phyloP scores from a whole-genome alignment of 208 protist species.

The Trypanosoma vivax region DNA sequence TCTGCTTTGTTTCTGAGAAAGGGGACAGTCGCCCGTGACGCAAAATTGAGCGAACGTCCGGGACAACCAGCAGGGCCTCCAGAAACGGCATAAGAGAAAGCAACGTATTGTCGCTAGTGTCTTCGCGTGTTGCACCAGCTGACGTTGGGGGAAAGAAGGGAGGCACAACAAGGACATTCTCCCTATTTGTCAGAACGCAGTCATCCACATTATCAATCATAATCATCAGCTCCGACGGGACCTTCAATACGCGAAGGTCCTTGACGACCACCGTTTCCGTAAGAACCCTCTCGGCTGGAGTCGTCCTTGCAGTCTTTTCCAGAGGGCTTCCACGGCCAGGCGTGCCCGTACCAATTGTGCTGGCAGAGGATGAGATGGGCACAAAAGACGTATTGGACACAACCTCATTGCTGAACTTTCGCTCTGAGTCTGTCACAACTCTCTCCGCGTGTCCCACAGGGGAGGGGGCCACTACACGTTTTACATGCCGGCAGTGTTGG shows the following conservation, averaged over 20 bases:
- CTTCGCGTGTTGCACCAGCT: background rate
- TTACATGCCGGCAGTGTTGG: conserved; percentile 64
- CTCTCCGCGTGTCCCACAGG: background rate
- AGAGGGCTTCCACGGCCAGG: too few species aligned
- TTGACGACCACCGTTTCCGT: conserved; percentile 55
- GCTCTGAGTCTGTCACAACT: background rate
- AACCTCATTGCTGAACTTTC: background rate
- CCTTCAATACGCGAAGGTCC: conserved; percentile 75
- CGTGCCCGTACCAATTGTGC: too few species aligned
- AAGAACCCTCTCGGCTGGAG: too few species aligned
- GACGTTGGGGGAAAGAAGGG: conserved; percentile 62
- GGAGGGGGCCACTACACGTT: conserved; percentile 29
- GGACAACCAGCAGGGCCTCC: conserved; percentile 69
- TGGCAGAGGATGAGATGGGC: too few species aligned
- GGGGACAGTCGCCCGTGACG: conserved; percentile 28
- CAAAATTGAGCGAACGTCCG: conserved; percentile 77
- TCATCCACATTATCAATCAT: conserved; percentile 86
- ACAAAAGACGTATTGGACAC: background rate
- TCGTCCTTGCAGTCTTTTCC: too few species aligned
- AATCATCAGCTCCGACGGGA: conserved; percentile 75
- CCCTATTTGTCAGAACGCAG: conserved; percentile 65
- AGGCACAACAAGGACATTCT: conserved; percentile 74
- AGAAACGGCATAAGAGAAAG: conserved; percentile 66
- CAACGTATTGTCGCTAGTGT: conserved; percentile 57
- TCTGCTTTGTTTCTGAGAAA: too few species aligned